Base-by-base conservation (phyloP, 257 asterid species). In the Henckelia pumila region DNA sequence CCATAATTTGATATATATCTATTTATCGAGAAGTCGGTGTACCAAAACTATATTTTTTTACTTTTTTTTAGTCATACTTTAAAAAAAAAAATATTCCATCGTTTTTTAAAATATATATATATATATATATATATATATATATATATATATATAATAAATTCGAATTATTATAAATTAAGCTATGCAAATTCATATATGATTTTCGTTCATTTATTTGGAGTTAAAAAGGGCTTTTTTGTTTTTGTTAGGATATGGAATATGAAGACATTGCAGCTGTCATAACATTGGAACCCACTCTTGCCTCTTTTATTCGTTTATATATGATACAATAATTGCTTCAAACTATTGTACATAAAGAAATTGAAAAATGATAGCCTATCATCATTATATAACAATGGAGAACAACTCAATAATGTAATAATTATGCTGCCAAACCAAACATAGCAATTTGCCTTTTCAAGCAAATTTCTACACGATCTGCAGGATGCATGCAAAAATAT, bases 401-500 rank as follows among this genome's bases (percentile, higher is more conserved):
- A 40, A 40, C 52, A 40, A 40, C 52, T 40, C 52, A 13, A 40
- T 37, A 3, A 37, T 40, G 52, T 14, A 14, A 40, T 14, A 14
- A 40, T 14, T 40, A 14, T 53, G 20, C 64, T 26, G 32, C 49
- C 13, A 5, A 47, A 57, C 53, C 56, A 68, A 52, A 68, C 64
- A 67, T 49, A 33, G 50, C 64, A 49, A 26, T 44, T 4, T 11
- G 44, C 13, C 22, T 67, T 62, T 50, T 28, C 58, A 37, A 6
- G 59, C 56, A 69, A 71, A 56, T 28, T 30, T 21, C 67, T 26
- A 26, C 26, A 24, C 49, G 29, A 67, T 49, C 52, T 52, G 80
- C 73, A 77, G 82, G 81, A 86, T 78, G 80, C 81, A 17, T 25
- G 8, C 5, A 24, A 28, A 0, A 3, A 2, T 33, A 59, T 40